Conservation (phyloP, 2,329 filamentous ascomycete genomes). For the Diplodia intermedia region DNA sequence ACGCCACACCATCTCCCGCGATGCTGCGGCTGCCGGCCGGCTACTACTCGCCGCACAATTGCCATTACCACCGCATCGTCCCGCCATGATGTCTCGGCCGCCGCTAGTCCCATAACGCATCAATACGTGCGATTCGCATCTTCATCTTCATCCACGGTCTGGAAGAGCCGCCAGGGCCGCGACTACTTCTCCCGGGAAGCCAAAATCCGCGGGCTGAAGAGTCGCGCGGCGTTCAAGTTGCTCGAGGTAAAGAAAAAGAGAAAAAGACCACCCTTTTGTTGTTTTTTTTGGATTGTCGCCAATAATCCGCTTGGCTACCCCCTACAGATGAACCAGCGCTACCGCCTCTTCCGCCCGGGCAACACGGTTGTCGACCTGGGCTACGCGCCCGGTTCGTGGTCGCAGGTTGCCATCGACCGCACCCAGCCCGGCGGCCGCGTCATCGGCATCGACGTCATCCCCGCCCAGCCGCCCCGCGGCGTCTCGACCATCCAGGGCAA, state of each 20-base stretch:
- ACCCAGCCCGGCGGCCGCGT: conserved; percentile 80
- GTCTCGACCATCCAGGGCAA: conserved; percentile 96
- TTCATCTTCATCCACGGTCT: conserved; percentile 77
- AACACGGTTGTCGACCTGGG: conserved; percentile 93
- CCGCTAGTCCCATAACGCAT: conserved; percentile 23
- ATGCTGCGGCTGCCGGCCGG: neutral
- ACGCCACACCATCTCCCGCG: conserved; percentile 21
- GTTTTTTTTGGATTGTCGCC: too few relatives aligned
- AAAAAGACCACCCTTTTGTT: neutral
- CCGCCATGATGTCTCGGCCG: neutral
- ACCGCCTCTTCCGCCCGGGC: conserved; percentile 77
- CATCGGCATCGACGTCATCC: conserved; percentile 92
- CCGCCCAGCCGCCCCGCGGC: conserved; percentile 85
- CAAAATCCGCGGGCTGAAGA: conserved; percentile 80
- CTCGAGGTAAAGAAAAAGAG: conserved; percentile 67
- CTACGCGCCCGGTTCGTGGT: conserved; percentile 74
- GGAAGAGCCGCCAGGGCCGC: conserved; percentile 78
- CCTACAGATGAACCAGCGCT: conserved; percentile 77
- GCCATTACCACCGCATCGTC: neutral
- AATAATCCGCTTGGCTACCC: too few relatives aligned
- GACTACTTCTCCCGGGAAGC: conserved; percentile 79
- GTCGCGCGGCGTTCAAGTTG: conserved; percentile 91
- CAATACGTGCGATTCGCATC: conserved; percentile 40
- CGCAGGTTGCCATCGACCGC: conserved; percentile 79
- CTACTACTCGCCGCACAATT: neutral